These are phyloP conservation scores for Ophiostoma sp. DNA, from an alignment of 2,329 filamentous ascomycete genomes.

Conservation along the genomic window DNA sequence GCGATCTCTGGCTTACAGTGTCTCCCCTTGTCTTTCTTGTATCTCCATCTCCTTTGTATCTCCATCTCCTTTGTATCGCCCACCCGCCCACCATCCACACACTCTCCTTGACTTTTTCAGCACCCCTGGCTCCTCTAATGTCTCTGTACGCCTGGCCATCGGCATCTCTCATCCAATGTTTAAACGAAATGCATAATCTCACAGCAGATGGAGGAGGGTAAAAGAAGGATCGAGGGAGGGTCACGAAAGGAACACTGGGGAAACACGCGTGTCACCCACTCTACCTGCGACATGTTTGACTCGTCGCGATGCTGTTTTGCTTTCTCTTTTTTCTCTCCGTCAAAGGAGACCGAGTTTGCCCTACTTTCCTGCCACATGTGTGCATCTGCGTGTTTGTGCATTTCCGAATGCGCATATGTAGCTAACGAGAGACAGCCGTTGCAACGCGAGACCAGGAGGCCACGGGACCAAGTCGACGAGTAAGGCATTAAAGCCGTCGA, in stretches of 20 bases:
- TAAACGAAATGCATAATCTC: constrained; percentile 10
- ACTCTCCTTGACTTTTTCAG: background rate
- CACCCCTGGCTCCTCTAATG: background rate
- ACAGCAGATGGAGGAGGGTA: background rate
- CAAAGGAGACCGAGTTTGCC: background rate
- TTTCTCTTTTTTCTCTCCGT: background rate
- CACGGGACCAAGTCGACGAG: background rate
- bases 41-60: background rate
- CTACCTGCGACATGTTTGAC: background rate
- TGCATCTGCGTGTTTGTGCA: constrained; percentile 1
- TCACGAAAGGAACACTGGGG: background rate
- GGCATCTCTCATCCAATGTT: constrained; percentile 17
- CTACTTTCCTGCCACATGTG: background rate
- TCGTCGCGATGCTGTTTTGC: background rate
- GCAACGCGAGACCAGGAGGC: background rate
- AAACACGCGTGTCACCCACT: constrained; percentile 14
- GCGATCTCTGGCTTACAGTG: background rate
- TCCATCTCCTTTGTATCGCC: background rate
- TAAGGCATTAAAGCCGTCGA: background rate
- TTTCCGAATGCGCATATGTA: constrained; percentile 12
- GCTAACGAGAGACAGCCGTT: constrained; percentile 7
- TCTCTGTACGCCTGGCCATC: background rate
- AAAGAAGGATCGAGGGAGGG: background rate
- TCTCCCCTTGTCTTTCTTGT: background rate
- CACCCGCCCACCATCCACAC: background rate